These are phyloP conservation scores for Butyriboletus loyo DNA, from an alignment of 768 basidiomycete species.

Conservation along the genomic window DNA sequence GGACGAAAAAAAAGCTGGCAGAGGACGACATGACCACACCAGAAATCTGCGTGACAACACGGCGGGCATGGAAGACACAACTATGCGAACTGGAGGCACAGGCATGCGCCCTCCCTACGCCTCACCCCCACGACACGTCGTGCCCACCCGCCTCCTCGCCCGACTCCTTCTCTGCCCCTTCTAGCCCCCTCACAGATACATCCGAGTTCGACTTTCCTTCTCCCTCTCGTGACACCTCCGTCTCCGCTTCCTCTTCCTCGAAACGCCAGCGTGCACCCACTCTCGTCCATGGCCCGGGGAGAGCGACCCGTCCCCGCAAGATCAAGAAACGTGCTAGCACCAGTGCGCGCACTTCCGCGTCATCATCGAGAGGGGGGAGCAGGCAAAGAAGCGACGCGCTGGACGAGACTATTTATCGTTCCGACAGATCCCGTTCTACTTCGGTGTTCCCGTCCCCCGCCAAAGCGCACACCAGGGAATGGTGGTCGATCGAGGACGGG, in stretches of 20 bases:
- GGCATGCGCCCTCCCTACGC: neutral
- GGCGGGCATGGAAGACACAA: constrained; percentile 28
- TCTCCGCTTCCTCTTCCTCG: constrained; percentile 24
- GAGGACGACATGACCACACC: constrained; percentile 13
- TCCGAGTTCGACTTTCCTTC: constrained; percentile 17
- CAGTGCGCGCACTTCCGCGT: constrained; percentile 27
- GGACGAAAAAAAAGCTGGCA: neutral
- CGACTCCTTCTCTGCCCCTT: constrained; percentile 12
- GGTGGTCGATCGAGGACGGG: constrained; percentile 56
- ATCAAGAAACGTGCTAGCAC: constrained; percentile 25
- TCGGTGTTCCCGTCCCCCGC: constrained; percentile 43
- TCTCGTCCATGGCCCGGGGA: constrained; percentile 1
- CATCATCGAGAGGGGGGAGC: constrained; percentile 45
- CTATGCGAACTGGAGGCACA: constrained; percentile 12
- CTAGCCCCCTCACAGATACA: constrained; percentile 25
- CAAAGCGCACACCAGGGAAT: constrained; percentile 30
- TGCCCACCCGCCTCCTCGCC: constrained; percentile 17
- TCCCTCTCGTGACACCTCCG: constrained; percentile 18
- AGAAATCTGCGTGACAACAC: constrained; percentile 28
- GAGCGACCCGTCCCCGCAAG: constrained; percentile 15
- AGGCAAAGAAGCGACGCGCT: constrained; percentile 38
- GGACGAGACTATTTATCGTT: constrained; percentile 54
- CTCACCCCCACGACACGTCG: neutral
- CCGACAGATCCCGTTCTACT: constrained; percentile 62
- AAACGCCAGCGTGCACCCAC: constrained; percentile 22